Evolutionary conservation across 208 protist species (phyloP).

Genomic region (Zelonia costaricensis): DNA sequence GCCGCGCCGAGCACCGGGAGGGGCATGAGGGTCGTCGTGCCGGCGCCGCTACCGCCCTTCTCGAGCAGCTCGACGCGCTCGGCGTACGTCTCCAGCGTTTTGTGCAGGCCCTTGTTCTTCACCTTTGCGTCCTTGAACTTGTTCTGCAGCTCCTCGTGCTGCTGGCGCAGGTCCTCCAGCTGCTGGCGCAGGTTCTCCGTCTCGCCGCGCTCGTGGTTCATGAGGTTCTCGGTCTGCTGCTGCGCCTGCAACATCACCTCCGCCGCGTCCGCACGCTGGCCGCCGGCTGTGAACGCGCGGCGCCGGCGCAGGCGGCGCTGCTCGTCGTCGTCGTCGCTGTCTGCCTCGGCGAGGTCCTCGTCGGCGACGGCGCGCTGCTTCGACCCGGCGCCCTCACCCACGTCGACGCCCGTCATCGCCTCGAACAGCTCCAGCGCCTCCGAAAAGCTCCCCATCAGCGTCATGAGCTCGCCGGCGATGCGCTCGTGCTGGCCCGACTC

Average conservation of each 20-base stretch:
- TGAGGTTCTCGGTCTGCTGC: slow-evolving; percentile 72
- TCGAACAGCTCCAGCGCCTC: slow-evolving; percentile 82
- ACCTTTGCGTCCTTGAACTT: slow-evolving; percentile 93
- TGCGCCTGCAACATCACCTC: slow-evolving; percentile 70
- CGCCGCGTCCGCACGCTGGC: slow-evolving; percentile 33
- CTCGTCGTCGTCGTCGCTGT: slow-evolving; percentile 86
- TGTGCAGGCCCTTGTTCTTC: slow-evolving; percentile 83
- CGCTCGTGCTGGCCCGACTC: slow-evolving; percentile 70
- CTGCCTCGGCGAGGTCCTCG: slow-evolving; percentile 43
- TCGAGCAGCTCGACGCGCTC: slow-evolving; percentile 61
- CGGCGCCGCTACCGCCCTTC: slow-evolving; percentile 29
- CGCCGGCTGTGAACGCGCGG: slow-evolving; percentile 6
- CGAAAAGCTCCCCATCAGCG: slow-evolving; percentile 84
- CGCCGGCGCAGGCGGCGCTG: slow-evolving; percentile 50
- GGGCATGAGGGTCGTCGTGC: slow-evolving; percentile 15
- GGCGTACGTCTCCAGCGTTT: slow-evolving; percentile 65
- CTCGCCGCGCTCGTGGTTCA: slow-evolving; percentile 70
- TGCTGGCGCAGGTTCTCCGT: slow-evolving; percentile 56
- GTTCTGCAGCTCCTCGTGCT: slow-evolving; percentile 87
- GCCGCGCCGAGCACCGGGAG: slow-evolving; percentile 29
- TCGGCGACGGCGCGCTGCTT: slow-evolving; percentile 58
- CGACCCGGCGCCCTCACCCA: slow-evolving; percentile 73
- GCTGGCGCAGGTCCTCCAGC: slow-evolving; percentile 76
- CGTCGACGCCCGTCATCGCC: slow-evolving; percentile 83
- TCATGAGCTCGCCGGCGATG: slow-evolving; percentile 76